These are phyloP conservation scores for Psilocybe cyanescens DNA, from an alignment of 768 basidiomycete species.

Conservation along the genomic window DNA sequence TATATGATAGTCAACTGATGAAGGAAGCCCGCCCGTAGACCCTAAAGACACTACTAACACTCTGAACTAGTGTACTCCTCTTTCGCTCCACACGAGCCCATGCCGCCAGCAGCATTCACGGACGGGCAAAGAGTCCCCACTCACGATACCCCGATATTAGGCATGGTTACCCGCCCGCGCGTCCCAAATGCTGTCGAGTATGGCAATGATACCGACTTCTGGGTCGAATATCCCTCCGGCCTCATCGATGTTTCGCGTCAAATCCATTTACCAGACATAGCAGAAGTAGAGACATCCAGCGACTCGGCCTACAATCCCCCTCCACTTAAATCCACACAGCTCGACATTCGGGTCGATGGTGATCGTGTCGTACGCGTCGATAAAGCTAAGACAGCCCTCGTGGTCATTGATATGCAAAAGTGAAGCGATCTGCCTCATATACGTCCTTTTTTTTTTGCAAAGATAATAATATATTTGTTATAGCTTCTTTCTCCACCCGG, in stretches of 20 bases:
- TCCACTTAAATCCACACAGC: slow-evolving; percentile 39
- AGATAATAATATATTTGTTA: not conserved
- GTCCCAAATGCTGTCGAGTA: slow-evolving; percentile 53
- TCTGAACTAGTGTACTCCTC: not conserved
- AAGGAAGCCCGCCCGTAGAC: no score
- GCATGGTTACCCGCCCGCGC: slow-evolving; percentile 50
- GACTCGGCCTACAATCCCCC: slow-evolving; percentile 26
- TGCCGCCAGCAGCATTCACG: not conserved
- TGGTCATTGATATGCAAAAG: slow-evolving; percentile 82
- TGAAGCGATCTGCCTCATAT: slow-evolving; percentile 27
- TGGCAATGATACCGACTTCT: slow-evolving; percentile 58
- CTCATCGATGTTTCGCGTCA: slow-evolving; percentile 64
- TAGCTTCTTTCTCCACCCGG: slow-evolving; percentile 70
- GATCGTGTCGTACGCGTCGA: slow-evolving; percentile 54
- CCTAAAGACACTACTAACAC: no score
- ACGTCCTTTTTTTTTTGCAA: not conserved
- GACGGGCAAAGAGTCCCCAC: slow-evolving; percentile 15
- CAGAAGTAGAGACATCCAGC: not conserved
- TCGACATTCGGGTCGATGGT: slow-evolving; percentile 59
- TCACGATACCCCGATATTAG: slow-evolving; percentile 44
- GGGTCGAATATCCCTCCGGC: slow-evolving; percentile 72
- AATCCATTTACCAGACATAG: slow-evolving; percentile 34
- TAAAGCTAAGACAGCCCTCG: slow-evolving; percentile 52
- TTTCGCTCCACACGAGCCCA: not conserved
- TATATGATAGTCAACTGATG: no score